These are phyloP conservation scores for Ambrosia trifida DNA, from an alignment of 129 eudicot genomes.

Conservation along the genomic window DNA sequence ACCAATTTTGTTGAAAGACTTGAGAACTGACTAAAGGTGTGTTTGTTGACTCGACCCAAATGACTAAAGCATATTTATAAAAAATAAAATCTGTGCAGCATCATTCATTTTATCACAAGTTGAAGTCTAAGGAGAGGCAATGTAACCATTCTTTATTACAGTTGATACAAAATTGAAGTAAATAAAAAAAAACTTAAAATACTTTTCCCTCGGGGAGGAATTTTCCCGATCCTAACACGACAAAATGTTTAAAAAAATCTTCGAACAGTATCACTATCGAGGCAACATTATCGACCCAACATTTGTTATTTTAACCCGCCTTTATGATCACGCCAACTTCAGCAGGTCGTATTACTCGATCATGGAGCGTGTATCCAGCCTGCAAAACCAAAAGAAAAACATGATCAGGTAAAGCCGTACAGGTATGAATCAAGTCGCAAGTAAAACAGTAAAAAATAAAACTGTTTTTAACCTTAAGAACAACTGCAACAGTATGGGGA, in stretches of 20 bases:
- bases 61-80: too few species aligned
- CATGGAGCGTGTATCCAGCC: constrained; percentile 77
- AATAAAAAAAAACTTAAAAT: background rate
- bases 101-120: background rate
- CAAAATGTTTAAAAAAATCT: background rate
- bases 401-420: background rate
- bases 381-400: constrained; percentile 29
- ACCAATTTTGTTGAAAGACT: too few species aligned
- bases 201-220: background rate
- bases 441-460: background rate
- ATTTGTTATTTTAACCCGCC: background rate
- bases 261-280: constrained; percentile 1
- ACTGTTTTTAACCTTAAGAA: constrained; percentile 56
- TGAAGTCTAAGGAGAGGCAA: background rate
- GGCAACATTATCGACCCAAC: background rate
- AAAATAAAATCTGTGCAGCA: background rate
- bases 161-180: constrained; percentile 5
- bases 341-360: constrained; percentile 78
- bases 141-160: constrained; percentile 5
- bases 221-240: constrained; percentile 4
- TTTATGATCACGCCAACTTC: constrained; percentile 79
- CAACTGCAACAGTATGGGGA: constrained; percentile 74
- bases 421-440: background rate
- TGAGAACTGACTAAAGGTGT: too few species aligned
- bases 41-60: too few species aligned